Conservation (phyloP, 2,329 filamentous ascomycete genomes). For the Herpotrichia juniperi region DNA sequence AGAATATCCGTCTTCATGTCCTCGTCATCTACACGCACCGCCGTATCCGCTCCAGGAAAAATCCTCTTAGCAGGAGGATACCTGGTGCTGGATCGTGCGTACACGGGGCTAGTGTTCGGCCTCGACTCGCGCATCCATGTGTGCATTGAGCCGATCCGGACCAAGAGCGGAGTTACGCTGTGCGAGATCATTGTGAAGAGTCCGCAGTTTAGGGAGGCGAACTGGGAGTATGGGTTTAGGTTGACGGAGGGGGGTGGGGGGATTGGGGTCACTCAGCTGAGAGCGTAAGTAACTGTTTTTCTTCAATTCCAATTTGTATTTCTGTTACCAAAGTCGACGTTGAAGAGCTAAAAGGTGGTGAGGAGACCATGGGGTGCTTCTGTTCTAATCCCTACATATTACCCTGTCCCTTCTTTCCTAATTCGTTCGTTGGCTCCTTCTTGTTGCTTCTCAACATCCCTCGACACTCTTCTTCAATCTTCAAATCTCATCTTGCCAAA, state of each 20-base stretch:
- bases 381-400: too few species aligned
- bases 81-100: constrained; percentile 85
- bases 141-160: constrained; percentile 60
- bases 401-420: too few species aligned
- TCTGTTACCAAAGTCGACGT: too few species aligned
- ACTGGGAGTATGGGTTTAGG: constrained; percentile 86
- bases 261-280: constrained; percentile 78
- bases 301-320: neutral
- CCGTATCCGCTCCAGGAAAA: constrained; percentile 91
- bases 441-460: neutral
- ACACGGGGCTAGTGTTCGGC: constrained; percentile 75
- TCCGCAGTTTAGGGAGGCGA: constrained; percentile 85
- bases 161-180: constrained; percentile 65
- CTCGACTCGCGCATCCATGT: constrained; percentile 69
- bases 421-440: constrained; percentile 4
- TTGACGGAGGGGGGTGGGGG: constrained; percentile 75
- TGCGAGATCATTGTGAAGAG: constrained; percentile 84
- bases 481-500: neutral
- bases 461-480: neutral
- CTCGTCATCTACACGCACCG: constrained; percentile 23
- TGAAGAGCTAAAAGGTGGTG: too few species aligned
- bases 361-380: too few species aligned
- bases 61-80: constrained; percentile 95
- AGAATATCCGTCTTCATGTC: constrained; percentile 34
- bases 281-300: constrained; percentile 65